These are phyloP conservation scores for Rhypophila decipiens DNA, from an alignment of 495 filamentous ascomycete species.

Conservation along the genomic window DNA sequence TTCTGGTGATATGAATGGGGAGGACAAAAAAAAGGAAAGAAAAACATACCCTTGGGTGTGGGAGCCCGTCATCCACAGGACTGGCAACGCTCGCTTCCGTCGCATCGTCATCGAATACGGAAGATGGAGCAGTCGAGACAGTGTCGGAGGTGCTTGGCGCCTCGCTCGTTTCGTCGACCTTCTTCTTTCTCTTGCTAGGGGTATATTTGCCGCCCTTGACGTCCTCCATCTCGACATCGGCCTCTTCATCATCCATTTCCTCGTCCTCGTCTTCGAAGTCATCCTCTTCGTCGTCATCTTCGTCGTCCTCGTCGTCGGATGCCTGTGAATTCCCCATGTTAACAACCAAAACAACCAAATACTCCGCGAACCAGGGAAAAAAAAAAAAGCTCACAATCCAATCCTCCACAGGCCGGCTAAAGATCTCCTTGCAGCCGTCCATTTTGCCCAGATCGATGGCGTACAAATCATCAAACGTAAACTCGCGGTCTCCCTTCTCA, in stretches of 20 bases:
- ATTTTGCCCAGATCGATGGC: constrained; percentile 85
- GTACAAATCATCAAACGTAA: constrained; percentile 89
- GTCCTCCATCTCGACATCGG: constrained; percentile 40
- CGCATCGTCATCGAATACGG: constrained; percentile 39
- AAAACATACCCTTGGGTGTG: constrained; percentile 46
- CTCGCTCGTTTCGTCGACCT: constrained; percentile 28
- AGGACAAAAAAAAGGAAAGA: not conserved
- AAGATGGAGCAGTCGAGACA: constrained; percentile 19
- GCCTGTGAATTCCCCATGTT: constrained; percentile 30
- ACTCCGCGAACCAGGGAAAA: too few species aligned
- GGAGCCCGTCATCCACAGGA: constrained; percentile 50
- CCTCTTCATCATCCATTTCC: constrained; percentile 48
- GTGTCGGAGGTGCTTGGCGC: constrained; percentile 25
- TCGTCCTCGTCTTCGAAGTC: constrained; percentile 62
- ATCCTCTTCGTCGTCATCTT: constrained; percentile 63
- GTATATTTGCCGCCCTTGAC: constrained; percentile 27
- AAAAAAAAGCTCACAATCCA: constrained; percentile 60
- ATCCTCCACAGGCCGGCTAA: constrained; percentile 74
- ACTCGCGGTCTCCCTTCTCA: constrained; percentile 90
- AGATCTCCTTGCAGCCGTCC: constrained; percentile 86
- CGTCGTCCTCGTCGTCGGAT: constrained; percentile 65
- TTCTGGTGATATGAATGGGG: not conserved
- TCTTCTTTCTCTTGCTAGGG: constrained; percentile 44
- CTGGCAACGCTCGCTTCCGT: constrained; percentile 39
- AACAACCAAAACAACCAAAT: too few species aligned